Base-by-base conservation (phyloP, 768 basidiomycete genomes). In the Amanita fuliginea region DNA sequence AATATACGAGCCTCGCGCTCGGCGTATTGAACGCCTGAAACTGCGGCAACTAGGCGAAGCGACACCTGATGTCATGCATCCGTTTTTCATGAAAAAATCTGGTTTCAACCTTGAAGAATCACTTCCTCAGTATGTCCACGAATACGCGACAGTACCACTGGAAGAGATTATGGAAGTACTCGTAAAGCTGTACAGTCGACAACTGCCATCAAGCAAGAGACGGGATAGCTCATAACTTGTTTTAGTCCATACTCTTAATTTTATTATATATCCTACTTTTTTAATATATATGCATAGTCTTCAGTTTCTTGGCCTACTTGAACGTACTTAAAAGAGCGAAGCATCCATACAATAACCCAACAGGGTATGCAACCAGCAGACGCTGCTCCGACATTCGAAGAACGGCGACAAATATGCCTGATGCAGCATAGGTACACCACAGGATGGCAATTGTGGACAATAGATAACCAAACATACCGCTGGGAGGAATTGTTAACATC, bases 391-490 rank as follows among this genome's bases (percentile, higher is more conserved):
- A 91, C 89, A 99, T 94, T 55, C 89, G 80, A 45, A 99, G 72
- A 34, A 97, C 93, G 2, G 90, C 86, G 7, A 95, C 91, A 58
- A 99, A 98, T 49, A 99, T 98, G 11, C 84, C 85, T 1, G 90
- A 94, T 9, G 96, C 95, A 5, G 94, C 80, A 60, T 95, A 92
- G 32, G 96, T 96, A 69, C 93, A 98, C 96, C 96, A 99, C 40
- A 89, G 64, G 55, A 99, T 90, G 2, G 86, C 89, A 33, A 95
- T 55, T 11, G 78, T 64, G 2, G 90, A 85, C 3, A 98, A 68
- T 32, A 93, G 57, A 66, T 95, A 96, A 36, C 95, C 95, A 51
- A 95, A 67, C 49, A 81, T 69, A 39, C 83, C 89, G 59, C 92
- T 95, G 59, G 1, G 32, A 6, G 54, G 48, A 53, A 33, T 44